Conservation (phyloP, 257 asterid genomes). For the Solanum habrochaites region DNA sequence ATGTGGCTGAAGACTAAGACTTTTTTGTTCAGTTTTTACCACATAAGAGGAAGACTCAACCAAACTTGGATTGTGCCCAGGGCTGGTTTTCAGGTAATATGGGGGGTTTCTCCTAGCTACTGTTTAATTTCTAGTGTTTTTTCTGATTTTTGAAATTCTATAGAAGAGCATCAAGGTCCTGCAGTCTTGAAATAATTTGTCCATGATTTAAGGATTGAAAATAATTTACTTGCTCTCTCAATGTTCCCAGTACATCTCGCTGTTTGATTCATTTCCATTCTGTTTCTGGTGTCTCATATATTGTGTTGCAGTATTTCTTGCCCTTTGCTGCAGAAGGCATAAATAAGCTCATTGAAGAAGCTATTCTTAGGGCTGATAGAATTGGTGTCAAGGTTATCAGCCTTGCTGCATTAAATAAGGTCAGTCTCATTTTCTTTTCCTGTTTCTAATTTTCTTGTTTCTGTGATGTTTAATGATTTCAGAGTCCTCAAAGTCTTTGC, state of each 20-base stretch:
- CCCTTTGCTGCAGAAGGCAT: slow-evolving; percentile 86
- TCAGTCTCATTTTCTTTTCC: slow-evolving; percentile 5
- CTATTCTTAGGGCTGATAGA: slow-evolving; percentile 81
- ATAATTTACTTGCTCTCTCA: neutral
- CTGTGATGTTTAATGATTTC: neutral
- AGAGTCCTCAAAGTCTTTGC: neutral
- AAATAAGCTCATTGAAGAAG: slow-evolving; percentile 79
- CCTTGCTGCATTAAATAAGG: slow-evolving; percentile 96
- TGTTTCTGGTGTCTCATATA: neutral
- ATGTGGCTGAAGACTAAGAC: slow-evolving; percentile 91
- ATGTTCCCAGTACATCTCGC: neutral
- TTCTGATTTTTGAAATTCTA: neutral
- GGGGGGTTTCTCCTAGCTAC: neutral
- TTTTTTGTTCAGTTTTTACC: slow-evolving; percentile 55
- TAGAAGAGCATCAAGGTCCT: neutral
- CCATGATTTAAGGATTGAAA: neutral
- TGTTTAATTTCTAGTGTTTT: neutral
- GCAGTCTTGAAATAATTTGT: neutral
- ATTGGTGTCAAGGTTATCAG: slow-evolving; percentile 87
- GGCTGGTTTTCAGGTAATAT: slow-evolving; percentile 75
- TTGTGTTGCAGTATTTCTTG: slow-evolving; percentile 72
- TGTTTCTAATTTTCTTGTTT: neutral
- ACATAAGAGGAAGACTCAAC: slow-evolving; percentile 63
- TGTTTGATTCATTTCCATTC: neutral
- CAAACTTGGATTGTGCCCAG: slow-evolving; percentile 88